Percentiles rank a stretch among this genome's conserved stretches.
phyloP scores from a whole-genome alignment of 2,329 filamentous ascomycete species.

The Talaromyces sp. region DNA sequence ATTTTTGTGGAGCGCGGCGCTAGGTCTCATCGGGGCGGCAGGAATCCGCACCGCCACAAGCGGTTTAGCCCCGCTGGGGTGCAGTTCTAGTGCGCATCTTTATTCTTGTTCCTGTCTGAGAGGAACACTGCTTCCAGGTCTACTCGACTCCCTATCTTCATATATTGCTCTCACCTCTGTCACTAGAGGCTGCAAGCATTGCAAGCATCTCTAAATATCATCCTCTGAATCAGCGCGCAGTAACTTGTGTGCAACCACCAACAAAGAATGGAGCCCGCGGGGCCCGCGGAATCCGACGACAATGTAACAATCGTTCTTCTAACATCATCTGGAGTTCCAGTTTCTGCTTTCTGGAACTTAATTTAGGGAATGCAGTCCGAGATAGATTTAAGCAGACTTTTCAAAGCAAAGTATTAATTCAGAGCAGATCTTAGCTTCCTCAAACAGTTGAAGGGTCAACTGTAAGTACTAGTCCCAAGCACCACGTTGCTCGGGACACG shows the following conservation, averaged over 20 bases:
- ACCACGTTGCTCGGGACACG: neutral
- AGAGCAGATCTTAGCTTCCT: too few species aligned
- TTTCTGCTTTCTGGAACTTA: neutral
- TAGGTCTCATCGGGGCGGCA: neutral
- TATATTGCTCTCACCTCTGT: neutral
- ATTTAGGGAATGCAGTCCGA: neutral
- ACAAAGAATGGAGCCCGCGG: neutral
- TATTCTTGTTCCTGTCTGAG: neutral
- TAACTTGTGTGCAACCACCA: neutral
- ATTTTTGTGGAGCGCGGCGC: neutral
- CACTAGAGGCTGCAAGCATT: neutral
- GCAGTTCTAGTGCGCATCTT: neutral
- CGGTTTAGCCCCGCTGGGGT: neutral
- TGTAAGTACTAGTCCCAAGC: neutral
- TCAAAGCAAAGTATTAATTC: too few species aligned
- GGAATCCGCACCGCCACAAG: neutral
- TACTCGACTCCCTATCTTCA: neutral
- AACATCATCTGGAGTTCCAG: neutral
- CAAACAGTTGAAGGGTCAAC: too few species aligned
- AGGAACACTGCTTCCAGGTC: neutral
- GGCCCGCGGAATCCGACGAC: neutral
- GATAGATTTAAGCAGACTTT: neutral
- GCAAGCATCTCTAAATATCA: neutral
- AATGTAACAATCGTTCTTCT: neutral
- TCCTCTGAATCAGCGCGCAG: neutral